Base-by-base conservation (phyloP, 2,329 filamentous ascomycete genomes). In the Neofusicoccum laricinum region DNA sequence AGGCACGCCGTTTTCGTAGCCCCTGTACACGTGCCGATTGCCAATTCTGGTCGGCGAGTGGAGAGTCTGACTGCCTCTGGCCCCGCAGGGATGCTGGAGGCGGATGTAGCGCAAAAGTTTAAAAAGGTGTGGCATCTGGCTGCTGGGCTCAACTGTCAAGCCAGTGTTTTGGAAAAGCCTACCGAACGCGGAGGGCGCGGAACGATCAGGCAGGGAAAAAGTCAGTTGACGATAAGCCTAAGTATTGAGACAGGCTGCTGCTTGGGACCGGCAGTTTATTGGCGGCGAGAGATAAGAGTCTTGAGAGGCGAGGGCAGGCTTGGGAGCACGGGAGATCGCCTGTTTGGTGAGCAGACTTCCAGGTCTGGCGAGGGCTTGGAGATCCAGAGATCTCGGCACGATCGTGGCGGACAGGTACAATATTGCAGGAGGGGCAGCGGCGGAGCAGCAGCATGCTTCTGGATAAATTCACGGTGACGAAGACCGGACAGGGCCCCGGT, bases 1-100 rank as follows among this genome's bases (percentile, higher is more conserved):
- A 38, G 40, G 55, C 41, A 46, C 41, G 55, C 38, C 55, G 55
- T 46, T 59, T 59, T 59, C 17, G 55, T 46, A 59, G 55, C n/a
- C 30, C 41, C 55, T 59, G 55, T 36, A 36, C 17, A 8, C 55
- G 32, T 36, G 40, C n/a, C 17, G 30, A 10, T 36, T 59, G 41
- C 55, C 40, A 15, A 1, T 10, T 34, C 25, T 32, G 21, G 53
- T 32, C 25, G 19, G 12, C 15, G 38, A 19, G 40, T 25, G 19
- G 38, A 10, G 14, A 58, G 32, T 12, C 19, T 38, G 36, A 7
- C 14, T 55, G 19, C 21, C 36, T 41, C 38, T 30, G 36, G 15
- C 14, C 19, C 15, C 12, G 53, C 40, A 58, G 11, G 38, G 53
- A 58, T 58, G 53, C 53, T 58, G 21, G 30, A 45, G 25, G 53